Base-by-base conservation (phyloP, 768 basidiomycete genomes). In the Cystofilobasidium capitatum region DNA sequence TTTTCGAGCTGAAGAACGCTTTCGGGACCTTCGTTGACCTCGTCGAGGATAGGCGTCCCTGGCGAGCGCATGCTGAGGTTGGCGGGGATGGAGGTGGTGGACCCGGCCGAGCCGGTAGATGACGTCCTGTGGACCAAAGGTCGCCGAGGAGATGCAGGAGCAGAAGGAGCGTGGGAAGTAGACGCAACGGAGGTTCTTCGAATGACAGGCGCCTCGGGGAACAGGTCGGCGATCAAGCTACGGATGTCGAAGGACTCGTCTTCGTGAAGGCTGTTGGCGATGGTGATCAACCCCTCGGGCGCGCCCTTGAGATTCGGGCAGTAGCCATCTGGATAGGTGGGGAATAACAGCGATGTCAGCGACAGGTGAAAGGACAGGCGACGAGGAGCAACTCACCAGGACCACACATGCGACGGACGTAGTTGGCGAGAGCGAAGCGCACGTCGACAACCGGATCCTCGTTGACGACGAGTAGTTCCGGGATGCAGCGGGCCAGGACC, bases 371-470 rank as follows among this genome's bases (percentile, higher is more conserved):
- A 24, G 17, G 10, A 2, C 29, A 35, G 39, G n/a, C 29, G 40
- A 33, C 29, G 20, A 39, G 9, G 17, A n/a, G n/a, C n/a, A n/a
- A 71, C 75, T 42, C 24, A 74, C 74, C 65, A 22, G 64, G 58
- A 3, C 65, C 73, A 29, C 76, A 78, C 1, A 78, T 71, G 31
- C 73, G 70, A 2, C 83, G 83, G 47, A 85, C 77, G 55, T 90
- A 81, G 58, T 91, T 83, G n/a, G 92, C 86, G 2, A 91, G 81
- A 9, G 85, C 87, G 65, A 96, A 90, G 55, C 91, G 83, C 39
- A 96, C 91, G 69, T 90, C 91, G 60, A 88, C 81, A 16, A 94
- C 85, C 40, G 74, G 73, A 73, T 97, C 93, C 37, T 79, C 74
- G 6, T 83, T 82, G 47, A 93, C 80, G 51, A 74, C 72, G 33